These are phyloP conservation scores for Sporothrix schenckii DNA, from an alignment of 2,329 filamentous ascomycete species.

Conservation along the genomic window DNA sequence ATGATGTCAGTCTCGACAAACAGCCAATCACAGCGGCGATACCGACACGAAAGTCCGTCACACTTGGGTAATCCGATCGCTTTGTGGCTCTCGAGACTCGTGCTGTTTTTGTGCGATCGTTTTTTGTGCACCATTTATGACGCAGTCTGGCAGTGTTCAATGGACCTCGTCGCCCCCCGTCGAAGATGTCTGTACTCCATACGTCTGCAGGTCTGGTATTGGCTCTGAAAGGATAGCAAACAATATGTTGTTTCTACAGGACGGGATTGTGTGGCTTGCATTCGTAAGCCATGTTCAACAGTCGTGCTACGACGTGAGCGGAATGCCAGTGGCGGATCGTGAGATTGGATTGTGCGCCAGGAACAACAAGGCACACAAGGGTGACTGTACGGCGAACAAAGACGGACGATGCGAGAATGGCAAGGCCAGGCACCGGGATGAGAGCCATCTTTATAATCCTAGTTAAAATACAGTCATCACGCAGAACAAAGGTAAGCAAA, in stretches of 20 bases:
- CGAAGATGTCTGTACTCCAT: too few species aligned
- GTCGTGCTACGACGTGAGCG: constrained; percentile 11
- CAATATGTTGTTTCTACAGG: too few species aligned
- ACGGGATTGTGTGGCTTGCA: background rate
- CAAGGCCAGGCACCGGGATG: background rate
- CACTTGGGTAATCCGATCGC: background rate
- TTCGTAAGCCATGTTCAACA: too few species aligned
- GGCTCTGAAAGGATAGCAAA: too few species aligned
- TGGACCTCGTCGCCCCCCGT: too few species aligned
- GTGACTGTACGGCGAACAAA: background rate
- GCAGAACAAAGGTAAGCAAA: background rate
- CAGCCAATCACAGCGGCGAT: constrained; percentile 23
- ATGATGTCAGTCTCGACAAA: constrained; percentile 29
- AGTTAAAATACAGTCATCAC: background rate
- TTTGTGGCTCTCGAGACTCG: background rate
- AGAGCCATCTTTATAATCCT: background rate
- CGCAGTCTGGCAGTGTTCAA: too few species aligned
- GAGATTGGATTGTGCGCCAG: background rate
- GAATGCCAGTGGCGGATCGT: background rate
- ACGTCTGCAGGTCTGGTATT: too few species aligned
- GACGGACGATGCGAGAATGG: background rate
- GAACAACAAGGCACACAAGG: constrained; percentile 19
- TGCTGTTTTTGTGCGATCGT: too few species aligned
- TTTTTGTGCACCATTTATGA: background rate
- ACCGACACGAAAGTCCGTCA: background rate